Evolutionary conservation across 2,329 filamentous ascomycete genomes (phyloP).

Genomic region (Venturia effusa): DNA sequence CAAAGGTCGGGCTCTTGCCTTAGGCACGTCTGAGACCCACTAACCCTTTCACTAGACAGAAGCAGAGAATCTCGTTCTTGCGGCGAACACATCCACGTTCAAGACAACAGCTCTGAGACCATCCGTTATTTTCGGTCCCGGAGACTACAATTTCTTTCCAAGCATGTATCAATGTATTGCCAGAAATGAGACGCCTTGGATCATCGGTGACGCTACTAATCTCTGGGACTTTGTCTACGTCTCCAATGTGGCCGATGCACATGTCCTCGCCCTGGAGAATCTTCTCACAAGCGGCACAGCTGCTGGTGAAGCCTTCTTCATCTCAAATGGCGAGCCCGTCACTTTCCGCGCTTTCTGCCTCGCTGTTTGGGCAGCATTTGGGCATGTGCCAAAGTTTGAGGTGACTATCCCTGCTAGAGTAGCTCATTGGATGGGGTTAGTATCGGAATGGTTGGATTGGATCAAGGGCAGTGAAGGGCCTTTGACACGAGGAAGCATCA

Average conservation of each 20-base stretch:
- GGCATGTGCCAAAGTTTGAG: conserved; percentile 39
- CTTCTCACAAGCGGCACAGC: conserved; percentile 53
- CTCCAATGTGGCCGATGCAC: conserved; percentile 61
- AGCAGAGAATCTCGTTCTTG: conserved; percentile 71
- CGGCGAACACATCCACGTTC: conserved; percentile 58
- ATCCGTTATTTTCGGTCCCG: conserved; percentile 83
- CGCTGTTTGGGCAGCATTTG: conserved; percentile 59
- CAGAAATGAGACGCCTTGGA: conserved; percentile 59
- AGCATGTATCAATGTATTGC: conserved; percentile 63
- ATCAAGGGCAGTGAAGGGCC: conserved; percentile 33
- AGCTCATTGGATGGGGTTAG: conserved; percentile 38
- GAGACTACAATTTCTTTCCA: conserved; percentile 66
- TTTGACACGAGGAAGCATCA: conserved; percentile 43
- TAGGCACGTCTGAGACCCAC: background rate
- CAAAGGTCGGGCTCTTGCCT: conserved; percentile 9
- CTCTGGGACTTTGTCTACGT: conserved; percentile 64
- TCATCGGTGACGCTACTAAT: conserved; percentile 66
- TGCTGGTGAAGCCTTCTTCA: conserved; percentile 72
- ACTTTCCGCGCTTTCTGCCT: conserved; percentile 88
- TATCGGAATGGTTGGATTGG: conserved; percentile 22
- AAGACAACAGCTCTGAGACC: conserved; percentile 75
- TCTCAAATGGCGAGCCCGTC: conserved; percentile 80
- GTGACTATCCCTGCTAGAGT: conserved; percentile 37
- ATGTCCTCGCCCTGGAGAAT: conserved; percentile 67
- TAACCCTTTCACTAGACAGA: conserved; percentile 42